Base-by-base conservation (phyloP, 2,329 filamentous ascomycete genomes). In the Orbilia javanica region DNA sequence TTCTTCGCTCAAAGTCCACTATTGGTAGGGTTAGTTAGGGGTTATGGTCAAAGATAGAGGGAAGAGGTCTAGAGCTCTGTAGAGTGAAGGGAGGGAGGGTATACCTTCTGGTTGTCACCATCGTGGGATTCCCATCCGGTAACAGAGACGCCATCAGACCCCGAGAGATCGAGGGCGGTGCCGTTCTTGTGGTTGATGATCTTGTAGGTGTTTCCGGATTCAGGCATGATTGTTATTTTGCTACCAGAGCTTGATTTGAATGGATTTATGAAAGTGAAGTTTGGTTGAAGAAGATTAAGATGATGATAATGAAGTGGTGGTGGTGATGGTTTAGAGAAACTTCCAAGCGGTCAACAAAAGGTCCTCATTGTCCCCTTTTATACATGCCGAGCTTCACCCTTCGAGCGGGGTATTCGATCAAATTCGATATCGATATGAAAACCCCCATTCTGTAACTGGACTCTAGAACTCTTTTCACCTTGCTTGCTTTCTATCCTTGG, bases 61-160 rank as follows among this genome's bases (percentile, higher is more conserved):
- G 13, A 55, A 1, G n/a, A 34, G n/a, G 13, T 3, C n/a, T 57
- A 13, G 7, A 6, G 29, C 6, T n/a, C n/a, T 36, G 36, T 18
- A 13, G 10, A 42, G 3, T 27, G 27, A 39, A 39, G 3, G n/a
- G 29, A 39, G 3, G n/a, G 29, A 34, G 31, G 5, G 13, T 18
- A 4, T 11, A 69, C 66, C 52, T 69, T 57, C 6, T 69, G 66
- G 31, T 69, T 69, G 20, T 69, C 53, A 34, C 66, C 66, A 62
- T 62, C 66, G 27, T 57, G 36, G 8, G 42, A 55, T 8, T 48
- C 44, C 66, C 66, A 69, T 8, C 66, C 66, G 11, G 36, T 46
- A 39, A 69, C 10, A 7, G 66, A 57, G 25, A 22, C 25, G n/a
- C n/a, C n/a, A n/a, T 69, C 66, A 22, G 52, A 36, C 29, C 66